phyloP scores from a whole-genome alignment of 441 rosid species.

The Kokia cookei region DNA sequence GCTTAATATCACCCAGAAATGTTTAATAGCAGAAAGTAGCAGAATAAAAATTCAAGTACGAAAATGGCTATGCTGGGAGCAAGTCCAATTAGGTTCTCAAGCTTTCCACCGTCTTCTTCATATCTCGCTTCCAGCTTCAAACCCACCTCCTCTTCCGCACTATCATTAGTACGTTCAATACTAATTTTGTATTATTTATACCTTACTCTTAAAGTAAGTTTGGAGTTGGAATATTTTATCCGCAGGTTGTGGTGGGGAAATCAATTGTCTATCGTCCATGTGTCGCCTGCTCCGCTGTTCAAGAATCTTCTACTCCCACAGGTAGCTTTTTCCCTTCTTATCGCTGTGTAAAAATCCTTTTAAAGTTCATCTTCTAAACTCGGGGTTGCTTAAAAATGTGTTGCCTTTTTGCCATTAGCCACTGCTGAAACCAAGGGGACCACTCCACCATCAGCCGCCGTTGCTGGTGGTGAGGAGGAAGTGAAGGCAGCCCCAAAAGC shows the following conservation, averaged over 20 bases:
- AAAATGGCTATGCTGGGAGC: constrained; percentile 55
- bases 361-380: not conserved
- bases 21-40: not conserved
- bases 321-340: constrained; percentile 19
- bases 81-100: constrained; percentile 53
- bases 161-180: constrained; percentile 38
- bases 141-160: constrained; percentile 22
- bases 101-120: constrained; percentile 51
- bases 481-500: constrained; percentile 28
- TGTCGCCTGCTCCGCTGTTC: constrained; percentile 52
- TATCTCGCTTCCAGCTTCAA: constrained; percentile 26
- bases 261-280: constrained; percentile 25
- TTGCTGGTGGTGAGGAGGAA: constrained; percentile 48
- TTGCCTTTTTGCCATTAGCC: not conserved
- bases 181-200: not conserved
- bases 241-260: constrained; percentile 40
- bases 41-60: not conserved
- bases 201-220: not conserved
- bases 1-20: not conserved
- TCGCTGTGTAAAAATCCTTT: not conserved
- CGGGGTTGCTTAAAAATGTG: not conserved
- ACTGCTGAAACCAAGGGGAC: constrained; percentile 5
- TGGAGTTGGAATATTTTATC: not conserved
- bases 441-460: not conserved
- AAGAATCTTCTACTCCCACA: constrained; percentile 74